Percentiles rank a stretch among this genome's conserved stretches.
These are phyloP conservation scores for Aspergillus ostianus DNA, from an alignment of 495 filamentous ascomycete genomes.

Conservation along the genomic window DNA sequence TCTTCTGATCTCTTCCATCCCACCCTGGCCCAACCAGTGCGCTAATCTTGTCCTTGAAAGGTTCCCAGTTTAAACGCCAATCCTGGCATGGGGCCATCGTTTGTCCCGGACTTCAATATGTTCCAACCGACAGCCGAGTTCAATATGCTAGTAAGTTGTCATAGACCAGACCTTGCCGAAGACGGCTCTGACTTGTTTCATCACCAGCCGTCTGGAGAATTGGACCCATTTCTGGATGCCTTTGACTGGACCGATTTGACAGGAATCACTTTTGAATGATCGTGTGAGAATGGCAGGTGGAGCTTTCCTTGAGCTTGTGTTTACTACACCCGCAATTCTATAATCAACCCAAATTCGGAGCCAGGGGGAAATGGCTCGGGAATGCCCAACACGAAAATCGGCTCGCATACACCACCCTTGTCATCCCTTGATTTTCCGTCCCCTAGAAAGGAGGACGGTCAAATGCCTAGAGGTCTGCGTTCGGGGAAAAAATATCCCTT, in stretches of 20 bases:
- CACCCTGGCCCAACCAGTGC: neutral
- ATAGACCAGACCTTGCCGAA: neutral
- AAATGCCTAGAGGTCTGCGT: neutral
- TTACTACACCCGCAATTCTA: neutral
- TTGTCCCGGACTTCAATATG: conserved; percentile 30
- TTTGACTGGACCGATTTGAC: conserved; percentile 47
- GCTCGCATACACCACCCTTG: neutral
- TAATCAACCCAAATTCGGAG: neutral
- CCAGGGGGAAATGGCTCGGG: neutral
- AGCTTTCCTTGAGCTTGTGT: neutral
- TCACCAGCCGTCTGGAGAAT: conserved; percentile 32
- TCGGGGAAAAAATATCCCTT: neutral
- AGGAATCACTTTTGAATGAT: conserved; percentile 30
- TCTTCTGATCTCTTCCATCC: neutral
- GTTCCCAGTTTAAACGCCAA: conserved; percentile 28
- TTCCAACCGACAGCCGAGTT: conserved; percentile 24
- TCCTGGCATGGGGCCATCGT: conserved; percentile 25
- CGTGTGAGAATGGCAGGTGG: conserved; percentile 3
- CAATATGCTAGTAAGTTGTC: conserved; percentile 31
- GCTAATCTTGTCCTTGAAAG: conserved; percentile 9
- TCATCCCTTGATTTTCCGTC: neutral
- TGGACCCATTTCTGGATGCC: conserved; percentile 45
- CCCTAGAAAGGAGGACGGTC: neutral
- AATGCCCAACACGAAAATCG: neutral
- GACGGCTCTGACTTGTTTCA: conserved; percentile 7